A percentile compares a stretch with the other conserved stretches of the same genome.
phyloP scores from a whole-genome alignment of 2,329 filamentous ascomycete genomes.

The Colletotrichum orchidophilum region DNA sequence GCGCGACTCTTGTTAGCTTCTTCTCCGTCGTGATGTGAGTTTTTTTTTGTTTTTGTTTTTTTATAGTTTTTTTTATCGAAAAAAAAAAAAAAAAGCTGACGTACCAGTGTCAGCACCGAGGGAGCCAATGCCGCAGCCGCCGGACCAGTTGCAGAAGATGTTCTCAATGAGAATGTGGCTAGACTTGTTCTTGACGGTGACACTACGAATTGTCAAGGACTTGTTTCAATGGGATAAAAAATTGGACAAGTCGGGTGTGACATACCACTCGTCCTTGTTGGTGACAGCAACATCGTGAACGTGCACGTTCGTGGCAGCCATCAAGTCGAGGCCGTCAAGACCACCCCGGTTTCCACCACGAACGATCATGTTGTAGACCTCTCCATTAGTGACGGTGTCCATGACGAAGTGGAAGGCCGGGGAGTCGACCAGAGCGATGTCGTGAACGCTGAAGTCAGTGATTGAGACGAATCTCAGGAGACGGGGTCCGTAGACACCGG shows the following conservation, averaged over 20 bases:
- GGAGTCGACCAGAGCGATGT: slow-evolving; percentile 57
- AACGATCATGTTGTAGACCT: slow-evolving; percentile 64
- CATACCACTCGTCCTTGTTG: slow-evolving; percentile 67
- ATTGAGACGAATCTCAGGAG: slow-evolving; percentile 54
- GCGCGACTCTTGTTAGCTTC: not conserved
- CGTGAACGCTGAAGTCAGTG: slow-evolving; percentile 57
- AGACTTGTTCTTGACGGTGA: slow-evolving; percentile 49
- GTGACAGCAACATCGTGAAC: slow-evolving; percentile 69
- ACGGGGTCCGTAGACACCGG: slow-evolving; percentile 43
- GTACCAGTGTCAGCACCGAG: slow-evolving; percentile 53
- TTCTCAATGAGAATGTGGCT: slow-evolving; percentile 66
- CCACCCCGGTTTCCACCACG: slow-evolving; percentile 59
- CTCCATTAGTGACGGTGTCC: slow-evolving; percentile 57
- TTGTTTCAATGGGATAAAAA: too few species aligned
- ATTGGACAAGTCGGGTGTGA: too few species aligned
- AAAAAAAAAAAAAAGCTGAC: too few species aligned
- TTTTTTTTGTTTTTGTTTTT: too few species aligned
- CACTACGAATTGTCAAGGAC: too few species aligned
- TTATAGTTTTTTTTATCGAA: too few species aligned
- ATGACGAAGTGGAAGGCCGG: slow-evolving; percentile 59
- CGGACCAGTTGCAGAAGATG: slow-evolving; percentile 70
- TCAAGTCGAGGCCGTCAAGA: slow-evolving; percentile 66
- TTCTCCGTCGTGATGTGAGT: too few species aligned
- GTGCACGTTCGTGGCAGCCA: slow-evolving; percentile 60
- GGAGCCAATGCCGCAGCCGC: slow-evolving; percentile 66